Base-by-base conservation (phyloP, 495 filamentous ascomycete genomes). In the Polyplosphaeria fusca region DNA sequence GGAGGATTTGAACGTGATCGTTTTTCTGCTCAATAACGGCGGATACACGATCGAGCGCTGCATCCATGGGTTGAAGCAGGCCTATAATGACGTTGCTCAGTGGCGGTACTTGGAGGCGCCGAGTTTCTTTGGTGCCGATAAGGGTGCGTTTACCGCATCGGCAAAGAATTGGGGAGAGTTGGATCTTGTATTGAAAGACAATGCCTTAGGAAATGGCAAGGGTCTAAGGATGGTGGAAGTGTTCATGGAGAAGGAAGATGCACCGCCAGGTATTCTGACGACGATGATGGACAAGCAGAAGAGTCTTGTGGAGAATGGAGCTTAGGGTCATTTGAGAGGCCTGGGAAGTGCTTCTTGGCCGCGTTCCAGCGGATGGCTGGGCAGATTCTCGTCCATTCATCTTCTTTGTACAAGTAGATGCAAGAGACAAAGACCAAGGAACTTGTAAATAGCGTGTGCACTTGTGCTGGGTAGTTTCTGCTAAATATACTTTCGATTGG, bases 1-100 rank as follows among this genome's bases (percentile, higher is more conserved):
- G 11, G 83, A 88, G 44, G 76, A 80, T 18, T 70, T 96, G 32
- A 83, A 86, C 45, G 81, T 88, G 4, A 92, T 88, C 60, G 81
- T 96, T 9, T 56, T 68, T 32, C 27, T 60, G 11, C 58, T 47
- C 13, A 56, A 58, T 18, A 55, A 65, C 47, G 25, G 26, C 11
- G 43, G 58, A 5, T 58, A 56, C 35, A 88, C 86, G 28, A 89
- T 86, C 42, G 67, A 68, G 46, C 25, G 67, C n/a, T 57, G 43
- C 14, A 57, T 70, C 16, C 64, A 70, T 66, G 82, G 88, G 41
- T 86, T 89, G 82, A 73, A 89, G 19, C 87, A 75, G 18, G 64
- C 58, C 25, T 95, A 95, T 75, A 95, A 95, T 65, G 87, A 94
- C 67, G 84, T 94, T 47, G 74, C 77, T 42, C 68, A 71, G 18